Evolutionary conservation across 257 asterid species (phyloP).

Genomic region (Gentiana straminea): DNA sequence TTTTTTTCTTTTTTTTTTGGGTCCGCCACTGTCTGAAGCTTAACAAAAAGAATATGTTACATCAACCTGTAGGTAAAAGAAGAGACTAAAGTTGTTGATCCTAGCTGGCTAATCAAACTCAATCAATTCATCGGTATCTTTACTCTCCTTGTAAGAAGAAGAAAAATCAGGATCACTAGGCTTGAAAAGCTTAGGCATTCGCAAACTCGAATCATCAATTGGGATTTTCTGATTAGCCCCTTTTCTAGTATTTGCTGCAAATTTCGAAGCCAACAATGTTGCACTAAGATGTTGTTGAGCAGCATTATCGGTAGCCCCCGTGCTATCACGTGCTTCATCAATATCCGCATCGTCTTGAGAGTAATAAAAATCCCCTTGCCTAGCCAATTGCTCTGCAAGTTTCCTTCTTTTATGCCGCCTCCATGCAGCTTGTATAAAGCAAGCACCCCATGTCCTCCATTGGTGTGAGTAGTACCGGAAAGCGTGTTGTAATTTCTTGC

Average conservation of each 20-base stretch:
- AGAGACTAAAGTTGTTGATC: too few relatives aligned
- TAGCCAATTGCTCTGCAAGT: slow-evolving; percentile 42
- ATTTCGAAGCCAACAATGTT: slow-evolving; percentile 53
- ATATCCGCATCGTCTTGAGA: slow-evolving; percentile 18
- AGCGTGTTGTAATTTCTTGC: slow-evolving; percentile 77
- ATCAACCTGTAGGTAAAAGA: too few relatives aligned
- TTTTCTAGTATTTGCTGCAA: slow-evolving; percentile 53
- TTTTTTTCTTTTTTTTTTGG: too few relatives aligned
- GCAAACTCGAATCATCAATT: slow-evolving; percentile 23
- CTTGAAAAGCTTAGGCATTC: slow-evolving; percentile 64
- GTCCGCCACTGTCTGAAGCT: too few relatives aligned
- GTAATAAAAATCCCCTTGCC: slow-evolving; percentile 41
- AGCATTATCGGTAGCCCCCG: not conserved
- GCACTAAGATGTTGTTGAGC: slow-evolving; percentile 26
- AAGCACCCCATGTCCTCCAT: slow-evolving; percentile 92
- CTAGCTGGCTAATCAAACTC: too few relatives aligned
- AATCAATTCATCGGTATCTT: slow-evolving; percentile 4
- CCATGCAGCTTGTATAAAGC: slow-evolving; percentile 63
- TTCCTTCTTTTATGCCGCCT: slow-evolving; percentile 32
- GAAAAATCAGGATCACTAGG: slow-evolving; percentile 64
- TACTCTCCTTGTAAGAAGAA: slow-evolving; percentile 4
- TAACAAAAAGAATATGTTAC: too few relatives aligned
- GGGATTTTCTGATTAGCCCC: slow-evolving; percentile 26
- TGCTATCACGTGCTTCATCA: slow-evolving; percentile 1
- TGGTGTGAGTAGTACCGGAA: slow-evolving; percentile 76